phyloP scores from a whole-genome alignment of 2,329 filamentous ascomycete genomes.

The Cucurbitaria berberidis region DNA sequence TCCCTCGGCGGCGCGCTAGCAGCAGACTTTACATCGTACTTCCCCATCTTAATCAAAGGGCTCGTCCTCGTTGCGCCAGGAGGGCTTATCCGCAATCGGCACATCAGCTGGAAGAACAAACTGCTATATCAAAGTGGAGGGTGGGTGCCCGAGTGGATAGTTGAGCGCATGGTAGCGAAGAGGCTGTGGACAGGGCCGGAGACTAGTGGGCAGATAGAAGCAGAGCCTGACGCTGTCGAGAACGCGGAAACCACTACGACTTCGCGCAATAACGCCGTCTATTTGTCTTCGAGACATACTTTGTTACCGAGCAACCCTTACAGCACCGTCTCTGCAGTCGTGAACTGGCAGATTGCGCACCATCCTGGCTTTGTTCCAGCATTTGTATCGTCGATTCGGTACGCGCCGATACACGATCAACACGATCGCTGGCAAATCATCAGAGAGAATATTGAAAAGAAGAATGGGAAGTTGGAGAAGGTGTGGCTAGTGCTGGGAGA shows the following conservation, averaged over 20 bases:
- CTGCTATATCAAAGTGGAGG: conserved; percentile 68
- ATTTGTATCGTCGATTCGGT: conserved; percentile 73
- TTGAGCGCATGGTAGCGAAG: conserved; percentile 52
- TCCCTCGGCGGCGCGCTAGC: conserved; percentile 79
- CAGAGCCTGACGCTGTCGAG: conserved; percentile 29
- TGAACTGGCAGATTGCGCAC: conserved; percentile 71
- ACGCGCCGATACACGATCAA: conserved; percentile 72
- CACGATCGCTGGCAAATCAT: conserved; percentile 67
- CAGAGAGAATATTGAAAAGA: conserved; percentile 46
- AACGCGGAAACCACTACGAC: conserved; percentile 19
- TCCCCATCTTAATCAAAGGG: conserved; percentile 69
- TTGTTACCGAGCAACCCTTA: conserved; percentile 60
- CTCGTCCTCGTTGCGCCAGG: conserved; percentile 80
- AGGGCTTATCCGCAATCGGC: conserved; percentile 72
- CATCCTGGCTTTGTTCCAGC: conserved; percentile 72
- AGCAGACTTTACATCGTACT: conserved; percentile 71
- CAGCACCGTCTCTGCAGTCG: conserved; percentile 66
- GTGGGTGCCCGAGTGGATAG: conserved; percentile 64
- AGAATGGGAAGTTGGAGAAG: conserved; percentile 52
- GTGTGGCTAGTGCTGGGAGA: conserved; percentile 71
- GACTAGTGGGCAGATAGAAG: conserved; percentile 34
- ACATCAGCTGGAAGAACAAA: conserved; percentile 66
- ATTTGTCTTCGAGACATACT: conserved; percentile 22
- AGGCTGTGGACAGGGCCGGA: conserved; percentile 38
- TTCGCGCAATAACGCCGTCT: conserved; percentile 27